Percentiles rank a stretch among this genome's conserved stretches.
Evolutionary conservation across 768 basidiomycete species (phyloP).

Genomic region (Xerocomellus dryophilus): DNA sequence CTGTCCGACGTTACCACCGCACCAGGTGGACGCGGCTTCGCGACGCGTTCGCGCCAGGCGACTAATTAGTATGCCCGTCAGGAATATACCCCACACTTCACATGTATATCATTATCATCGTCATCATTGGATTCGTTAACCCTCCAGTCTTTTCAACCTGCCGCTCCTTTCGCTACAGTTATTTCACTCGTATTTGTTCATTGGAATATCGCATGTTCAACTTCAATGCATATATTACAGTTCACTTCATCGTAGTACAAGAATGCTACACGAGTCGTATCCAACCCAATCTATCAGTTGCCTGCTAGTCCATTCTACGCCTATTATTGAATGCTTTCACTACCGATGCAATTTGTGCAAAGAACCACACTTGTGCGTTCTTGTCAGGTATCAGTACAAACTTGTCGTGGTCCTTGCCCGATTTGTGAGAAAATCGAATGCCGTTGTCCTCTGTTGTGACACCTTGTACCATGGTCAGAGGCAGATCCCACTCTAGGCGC

Average conservation of each 20-base stretch:
- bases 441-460: constrained; percentile 89
- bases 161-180: constrained; percentile 19
- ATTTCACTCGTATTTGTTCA: constrained; percentile 28
- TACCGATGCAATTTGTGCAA: constrained; percentile 68
- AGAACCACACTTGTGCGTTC: constrained; percentile 75
- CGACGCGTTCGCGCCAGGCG: constrained; percentile 19
- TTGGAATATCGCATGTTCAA: constrained; percentile 18
- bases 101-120: constrained; percentile 17
- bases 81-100: constrained; percentile 29
- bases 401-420: constrained; percentile 69
- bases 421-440: constrained; percentile 81
- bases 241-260: constrained; percentile 22
- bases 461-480: constrained; percentile 81
- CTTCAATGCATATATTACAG: constrained; percentile 28
- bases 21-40: constrained; percentile 24
- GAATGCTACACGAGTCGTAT: constrained; percentile 25
- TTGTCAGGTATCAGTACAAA: constrained; percentile 78
- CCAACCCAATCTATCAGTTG: constrained; percentile 12
- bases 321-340: constrained; percentile 75
- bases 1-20: constrained; percentile 41
- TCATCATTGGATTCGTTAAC: constrained; percentile 17
- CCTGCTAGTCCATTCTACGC: constrained; percentile 60
- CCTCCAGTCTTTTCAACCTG: constrained; percentile 13
- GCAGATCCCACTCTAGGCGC: constrained; percentile 87
- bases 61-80: constrained; percentile 18